Evolutionary conservation across 441 rosid genomes (phyloP), one percentile per base, ranked within the genome.

Genomic region (Gossypium schwendimanii): DNA sequence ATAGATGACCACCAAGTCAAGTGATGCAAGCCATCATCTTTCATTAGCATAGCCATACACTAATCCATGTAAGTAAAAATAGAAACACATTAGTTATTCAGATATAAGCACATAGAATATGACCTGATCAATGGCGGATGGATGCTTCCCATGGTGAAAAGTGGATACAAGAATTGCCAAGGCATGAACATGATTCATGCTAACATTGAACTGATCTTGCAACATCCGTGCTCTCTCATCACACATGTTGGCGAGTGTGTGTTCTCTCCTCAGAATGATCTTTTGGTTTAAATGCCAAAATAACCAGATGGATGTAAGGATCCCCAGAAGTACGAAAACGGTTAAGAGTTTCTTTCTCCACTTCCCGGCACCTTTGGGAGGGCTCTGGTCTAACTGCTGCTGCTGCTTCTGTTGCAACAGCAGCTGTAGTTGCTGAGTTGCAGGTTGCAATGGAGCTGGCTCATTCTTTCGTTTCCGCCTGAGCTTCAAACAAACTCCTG

Each of bases 201-300:
- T 96, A 77, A 96, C 98, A 82, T 93, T 96, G 82, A 96, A 96
- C 89, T 96, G 98, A 81, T 96, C 99, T 85, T 96, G 99, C 83
- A 96, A 82, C 93, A 96, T 91, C 10, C 97, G 84, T 28, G 99
- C 98, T 77, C 98, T 83, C 78, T 96, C 97, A 36, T 93, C 99
- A 68, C 99, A 96, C 98, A 96, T 96, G 82, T 82, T 96, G 41
- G 87, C 81, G 54, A 96, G 89, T 44, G 92, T 90, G 78, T 88
- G 96, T 72, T 80, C 82, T 80, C 97, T 89, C 69, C 80, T 81
- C 75, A 78, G 26, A 53, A 71, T 69, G 18, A 65, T 79, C 73
- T 84, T 75, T 24, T 39, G 57, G 78, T 76, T 76, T 39, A 87
- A 77, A 81, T 82, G 77, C 88, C 86, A 86, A 74, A 83, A 90